A percentile compares a stretch with the other conserved stretches of the same genome.
Evolutionary conservation across 495 filamentous ascomycete genomes (phyloP).

Genomic region (Lophiostoma macrostomum): DNA sequence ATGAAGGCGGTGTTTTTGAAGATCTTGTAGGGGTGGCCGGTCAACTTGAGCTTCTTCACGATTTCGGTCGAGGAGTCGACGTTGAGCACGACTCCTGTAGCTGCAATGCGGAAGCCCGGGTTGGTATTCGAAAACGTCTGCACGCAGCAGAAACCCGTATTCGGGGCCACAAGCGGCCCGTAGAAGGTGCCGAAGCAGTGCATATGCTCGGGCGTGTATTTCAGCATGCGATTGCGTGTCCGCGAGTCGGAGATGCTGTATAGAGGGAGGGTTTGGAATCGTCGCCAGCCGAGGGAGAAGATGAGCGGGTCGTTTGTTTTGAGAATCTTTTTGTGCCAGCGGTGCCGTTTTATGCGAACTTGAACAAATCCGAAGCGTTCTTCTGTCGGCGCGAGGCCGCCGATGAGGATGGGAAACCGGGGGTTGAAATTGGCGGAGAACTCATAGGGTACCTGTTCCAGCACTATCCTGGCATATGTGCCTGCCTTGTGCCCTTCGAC

Average conservation of each 20-base stretch:
- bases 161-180: slow-evolving; percentile 89
- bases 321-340: slow-evolving; percentile 98
- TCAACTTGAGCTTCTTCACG: slow-evolving; percentile 98
- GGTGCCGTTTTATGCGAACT: slow-evolving; percentile 90
- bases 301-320: slow-evolving; percentile 97
- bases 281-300: slow-evolving; percentile 94
- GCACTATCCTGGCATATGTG: slow-evolving; percentile 84
- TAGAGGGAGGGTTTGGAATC: slow-evolving; percentile 88
- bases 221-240: slow-evolving; percentile 93
- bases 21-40: slow-evolving; percentile 89
- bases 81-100: slow-evolving; percentile 85
- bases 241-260: slow-evolving; percentile 93
- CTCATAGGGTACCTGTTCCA: slow-evolving; percentile 85
- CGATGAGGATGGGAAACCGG: slow-evolving; percentile 79
- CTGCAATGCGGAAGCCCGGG: slow-evolving; percentile 89
- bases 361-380: slow-evolving; percentile 94
- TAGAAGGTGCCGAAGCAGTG: slow-evolving; percentile 96
- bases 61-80: slow-evolving; percentile 95
- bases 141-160: slow-evolving; percentile 91
- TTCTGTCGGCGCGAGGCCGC: slow-evolving; percentile 85
- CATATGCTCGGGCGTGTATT: slow-evolving; percentile 97
- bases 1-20: slow-evolving; percentile 99
- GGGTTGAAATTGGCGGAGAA: slow-evolving; percentile 87
- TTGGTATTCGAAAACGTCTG: slow-evolving; percentile 85
- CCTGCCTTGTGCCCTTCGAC: slow-evolving; percentile 93